Percentiles rank a stretch among this genome's conserved stretches.
Evolutionary conservation across 345 rosid genomes (phyloP).

Genomic region (Lepidium africanum): DNA sequence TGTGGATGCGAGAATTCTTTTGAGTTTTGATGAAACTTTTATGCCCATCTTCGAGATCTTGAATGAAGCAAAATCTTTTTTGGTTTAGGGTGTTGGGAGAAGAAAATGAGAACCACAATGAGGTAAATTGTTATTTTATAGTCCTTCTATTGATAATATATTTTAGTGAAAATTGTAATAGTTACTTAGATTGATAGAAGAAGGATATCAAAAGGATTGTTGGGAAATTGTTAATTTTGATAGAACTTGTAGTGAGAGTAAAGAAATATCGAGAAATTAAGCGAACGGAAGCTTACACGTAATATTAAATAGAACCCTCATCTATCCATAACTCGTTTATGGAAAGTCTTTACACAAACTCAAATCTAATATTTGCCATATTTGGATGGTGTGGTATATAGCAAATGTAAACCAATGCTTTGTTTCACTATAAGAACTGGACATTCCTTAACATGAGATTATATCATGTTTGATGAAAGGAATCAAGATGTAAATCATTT

Average conservation of each 20-base stretch:
- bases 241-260: slow-evolving; percentile 24
- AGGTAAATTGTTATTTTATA: background rate
- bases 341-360: slow-evolving; percentile 19
- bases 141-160: background rate
- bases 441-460: background rate
- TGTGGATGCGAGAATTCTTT: slow-evolving; percentile 21
- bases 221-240: slow-evolving; percentile 18
- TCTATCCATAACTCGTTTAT: background rate
- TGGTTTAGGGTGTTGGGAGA: background rate
- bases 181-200: background rate
- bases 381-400: background rate
- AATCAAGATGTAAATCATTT: background rate
- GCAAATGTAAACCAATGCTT: background rate
- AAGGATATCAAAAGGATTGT: background rate
- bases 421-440: background rate
- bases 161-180: background rate
- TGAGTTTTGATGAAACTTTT: slow-evolving; percentile 21
- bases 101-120: background rate
- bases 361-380: background rate
- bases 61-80: background rate
- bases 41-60: background rate
- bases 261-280: slow-evolving; percentile 6
- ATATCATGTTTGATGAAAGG: background rate
- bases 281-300: slow-evolving; percentile 11
- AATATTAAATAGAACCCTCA: background rate